These are phyloP conservation scores for Flaveria ramosissima DNA, from an alignment of 129 eudicot species.

Conservation along the genomic window DNA sequence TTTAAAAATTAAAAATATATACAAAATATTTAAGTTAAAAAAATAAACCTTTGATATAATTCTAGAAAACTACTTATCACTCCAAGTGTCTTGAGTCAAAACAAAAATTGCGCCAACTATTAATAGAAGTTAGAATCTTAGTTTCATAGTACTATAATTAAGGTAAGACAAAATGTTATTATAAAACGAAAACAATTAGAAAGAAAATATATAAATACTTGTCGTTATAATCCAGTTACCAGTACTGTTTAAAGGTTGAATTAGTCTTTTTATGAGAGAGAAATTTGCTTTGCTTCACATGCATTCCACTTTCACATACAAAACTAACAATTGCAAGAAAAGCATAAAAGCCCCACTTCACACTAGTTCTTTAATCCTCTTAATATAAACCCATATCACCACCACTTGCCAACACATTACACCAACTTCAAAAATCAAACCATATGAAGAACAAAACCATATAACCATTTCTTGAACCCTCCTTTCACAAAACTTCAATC, in stretches of 20 bases:
- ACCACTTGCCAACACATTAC: conserved; percentile 33
- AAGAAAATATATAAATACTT: not conserved
- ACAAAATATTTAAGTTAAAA: no score
- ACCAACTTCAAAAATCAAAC: conserved; percentile 33
- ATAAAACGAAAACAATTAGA: not conserved
- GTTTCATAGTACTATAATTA: not conserved
- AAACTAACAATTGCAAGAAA: conserved; percentile 74
- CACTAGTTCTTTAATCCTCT: conserved; percentile 32
- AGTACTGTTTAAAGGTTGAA: conserved; percentile 32
- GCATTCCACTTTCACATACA: conserved; percentile 75
- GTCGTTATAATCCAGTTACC: conserved; percentile 21
- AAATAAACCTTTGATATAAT: no score
- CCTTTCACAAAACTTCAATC: conserved; percentile 21
- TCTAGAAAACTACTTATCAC: no score
- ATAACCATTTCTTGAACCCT: conserved; percentile 33
- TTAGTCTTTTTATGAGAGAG: conserved; percentile 46
- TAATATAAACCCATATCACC: conserved; percentile 36
- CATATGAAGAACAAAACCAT: conserved; percentile 38
- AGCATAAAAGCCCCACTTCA: conserved; percentile 63
- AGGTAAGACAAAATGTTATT: conserved; percentile 32
- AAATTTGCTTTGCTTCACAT: conserved; percentile 73
- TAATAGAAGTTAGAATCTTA: not conserved
- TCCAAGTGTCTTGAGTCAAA: no score
- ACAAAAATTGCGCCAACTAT: no score
- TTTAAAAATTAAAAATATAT: no score